Base-by-base conservation (phyloP, 1,284 basidiomycete genomes). In the Sporisorium graminicola region DNA sequence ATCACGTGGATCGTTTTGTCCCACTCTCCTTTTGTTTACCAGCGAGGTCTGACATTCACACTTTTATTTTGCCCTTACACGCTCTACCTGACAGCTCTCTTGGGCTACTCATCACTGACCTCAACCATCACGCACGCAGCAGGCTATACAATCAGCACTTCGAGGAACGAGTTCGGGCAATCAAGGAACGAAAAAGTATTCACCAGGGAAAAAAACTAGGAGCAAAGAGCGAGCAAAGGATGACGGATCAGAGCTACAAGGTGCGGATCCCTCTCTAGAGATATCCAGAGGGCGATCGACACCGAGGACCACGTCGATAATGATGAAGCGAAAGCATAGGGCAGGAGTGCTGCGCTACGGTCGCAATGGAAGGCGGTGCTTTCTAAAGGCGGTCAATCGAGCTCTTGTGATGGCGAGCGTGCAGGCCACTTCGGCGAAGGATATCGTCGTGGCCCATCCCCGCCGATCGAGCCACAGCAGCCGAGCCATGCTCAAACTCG, bases 351-450 rank as follows among this genome's bases (percentile, higher is more conserved):
- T 2, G 51, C 20, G 35, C 24, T 13, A 51, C 27, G 20, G 35
- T 5, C n/a, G 24, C 24, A 33, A 4, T 3, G 8, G 7, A 29
- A 26, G 13, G 22, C 44, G 12, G 31, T 31, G 31, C 31, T 31
- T 5, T 14, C 59, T 33, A 73, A 26, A 64, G 53, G 49, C 70
- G 70, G 53, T 73, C 70, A 47, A 53, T 22, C 16, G 51, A 31
- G 33, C 49, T n/a, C 65, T 73, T 73, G 35, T 67, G 57, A 52
- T 67, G 60, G 43, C 70, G 65, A 50, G 65, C 58, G 58, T 73
- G 70, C 53, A 67, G 24, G 9, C 53, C 70, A 50, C 70, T 68
- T 22, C 64, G 64, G 1, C 53, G 64, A 43, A 64, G 58, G 24
- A 65, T 37, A 20, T 70, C 58, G 31, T 65, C 24, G 44, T 60